Evolutionary conservation across 169 alveolate species (phyloP).

Genomic region (Babesia ovata): DNA sequence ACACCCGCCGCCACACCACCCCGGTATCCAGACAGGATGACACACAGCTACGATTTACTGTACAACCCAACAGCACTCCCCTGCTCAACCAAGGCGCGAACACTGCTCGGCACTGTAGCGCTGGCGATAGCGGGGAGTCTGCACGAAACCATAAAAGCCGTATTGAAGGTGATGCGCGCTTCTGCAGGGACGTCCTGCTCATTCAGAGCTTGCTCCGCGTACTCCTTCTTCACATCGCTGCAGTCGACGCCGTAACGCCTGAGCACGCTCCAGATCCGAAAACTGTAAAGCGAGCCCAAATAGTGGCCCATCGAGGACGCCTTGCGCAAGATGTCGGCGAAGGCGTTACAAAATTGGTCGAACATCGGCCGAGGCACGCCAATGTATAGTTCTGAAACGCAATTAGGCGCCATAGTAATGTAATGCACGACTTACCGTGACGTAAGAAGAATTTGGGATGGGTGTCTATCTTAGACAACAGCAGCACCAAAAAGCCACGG

Average conservation of each 20-base stretch:
- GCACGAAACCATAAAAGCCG: slow-evolving; percentile 9
- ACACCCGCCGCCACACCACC: not conserved
- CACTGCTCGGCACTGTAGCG: not conserved
- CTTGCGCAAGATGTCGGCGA: slow-evolving; percentile 2
- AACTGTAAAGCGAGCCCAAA: slow-evolving; percentile 13
- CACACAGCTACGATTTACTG: not conserved
- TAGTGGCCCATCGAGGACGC: slow-evolving; percentile 13
- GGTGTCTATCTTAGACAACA: slow-evolving; percentile 11
- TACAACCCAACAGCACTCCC: slow-evolving; percentile 12
- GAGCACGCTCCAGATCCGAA: slow-evolving; percentile 11
- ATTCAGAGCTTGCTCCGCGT: not conserved
- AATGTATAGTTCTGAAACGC: slow-evolving; percentile 7
- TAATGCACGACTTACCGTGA: slow-evolving; percentile 10
- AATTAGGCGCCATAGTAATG: not conserved
- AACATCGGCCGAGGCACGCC: slow-evolving; percentile 14
- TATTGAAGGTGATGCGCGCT: slow-evolving; percentile 24
- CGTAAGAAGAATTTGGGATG: slow-evolving; percentile 7
- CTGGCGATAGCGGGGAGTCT: not conserved
- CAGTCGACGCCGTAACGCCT: slow-evolving; percentile 8
- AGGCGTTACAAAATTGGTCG: slow-evolving; percentile 11
- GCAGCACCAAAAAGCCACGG: slow-evolving; percentile 12
- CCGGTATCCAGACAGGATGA: not conserved
- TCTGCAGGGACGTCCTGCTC: slow-evolving; percentile 6
- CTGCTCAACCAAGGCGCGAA: not conserved
- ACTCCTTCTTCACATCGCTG: slow-evolving; percentile 1